phyloP scores from a whole-genome alignment of 306 rosid species.

The Oemleria cerasiformis region DNA sequence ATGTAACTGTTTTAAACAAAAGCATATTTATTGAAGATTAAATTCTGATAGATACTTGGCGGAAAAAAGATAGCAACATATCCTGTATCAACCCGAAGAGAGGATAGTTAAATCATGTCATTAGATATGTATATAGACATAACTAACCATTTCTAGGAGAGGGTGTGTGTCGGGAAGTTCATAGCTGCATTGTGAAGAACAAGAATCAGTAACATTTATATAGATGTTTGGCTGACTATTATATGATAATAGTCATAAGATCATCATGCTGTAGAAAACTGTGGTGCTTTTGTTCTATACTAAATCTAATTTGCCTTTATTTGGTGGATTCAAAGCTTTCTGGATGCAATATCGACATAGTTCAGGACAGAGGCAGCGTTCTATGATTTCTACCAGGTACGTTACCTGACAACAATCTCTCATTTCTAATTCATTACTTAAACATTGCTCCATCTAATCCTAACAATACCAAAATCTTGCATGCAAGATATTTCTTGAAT shows the following conservation, averaged over 20 bases:
- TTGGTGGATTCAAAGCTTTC: background rate
- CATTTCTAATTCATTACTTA: background rate
- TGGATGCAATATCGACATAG: background rate
- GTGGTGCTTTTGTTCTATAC: background rate
- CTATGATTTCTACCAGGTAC: background rate
- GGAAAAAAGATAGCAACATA: background rate
- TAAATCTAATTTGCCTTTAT: background rate
- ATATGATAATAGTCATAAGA: background rate
- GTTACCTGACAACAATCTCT: background rate
- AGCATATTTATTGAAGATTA: conserved; percentile 9
- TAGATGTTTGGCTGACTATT: conserved; percentile 10
- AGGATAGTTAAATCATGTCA: background rate
- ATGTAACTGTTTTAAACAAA: conserved; percentile 44
- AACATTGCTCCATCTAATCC: background rate
- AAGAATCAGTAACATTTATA: conserved; percentile 25
- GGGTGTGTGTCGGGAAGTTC: conserved; percentile 96
- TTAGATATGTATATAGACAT: conserved; percentile 18
- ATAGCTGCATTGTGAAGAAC: conserved; percentile 65
- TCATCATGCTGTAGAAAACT: background rate
- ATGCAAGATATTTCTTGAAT: conserved; percentile 18
- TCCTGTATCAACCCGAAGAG: background rate
- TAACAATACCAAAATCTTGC: conserved; percentile 3
- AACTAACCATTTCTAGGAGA: conserved; percentile 81
- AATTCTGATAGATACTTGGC: conserved; percentile 15
- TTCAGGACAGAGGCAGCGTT: background rate